phyloP scores from a whole-genome alignment of 768 basidiomycete species.

The Tricholoma matsutake region DNA sequence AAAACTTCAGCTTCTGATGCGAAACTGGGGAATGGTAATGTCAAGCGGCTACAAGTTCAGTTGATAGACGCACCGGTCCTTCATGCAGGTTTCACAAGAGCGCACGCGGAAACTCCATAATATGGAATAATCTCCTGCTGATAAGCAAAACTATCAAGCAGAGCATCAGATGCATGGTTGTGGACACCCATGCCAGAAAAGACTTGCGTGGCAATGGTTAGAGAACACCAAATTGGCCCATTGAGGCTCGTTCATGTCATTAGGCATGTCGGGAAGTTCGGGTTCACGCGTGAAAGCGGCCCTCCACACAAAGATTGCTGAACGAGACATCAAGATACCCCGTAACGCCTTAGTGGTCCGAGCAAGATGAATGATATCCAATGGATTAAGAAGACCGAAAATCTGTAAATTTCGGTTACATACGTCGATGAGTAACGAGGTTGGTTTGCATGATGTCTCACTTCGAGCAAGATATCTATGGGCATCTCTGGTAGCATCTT shows the following conservation, averaged over 20 bases:
- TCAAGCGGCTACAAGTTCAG: not conserved
- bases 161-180: not conserved
- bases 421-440: not conserved
- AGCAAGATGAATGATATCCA: conserved; percentile 36
- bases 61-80: conserved; percentile 9
- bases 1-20: not conserved
- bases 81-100: conserved; percentile 13
- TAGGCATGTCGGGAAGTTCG: conserved; percentile 23
- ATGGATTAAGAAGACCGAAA: conserved; percentile 30
- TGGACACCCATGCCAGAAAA: not conserved
- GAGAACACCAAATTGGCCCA: conserved; percentile 27
- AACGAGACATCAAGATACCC: conserved; percentile 25
- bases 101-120: conserved; percentile 16
- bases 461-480: conserved; percentile 25
- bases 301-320: conserved; percentile 23
- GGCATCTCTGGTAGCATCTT: conserved; percentile 14
- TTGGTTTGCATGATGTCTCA: conserved; percentile 2
- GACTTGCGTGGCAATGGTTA: conserved; percentile 24
- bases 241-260: conserved; percentile 25
- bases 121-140: conserved; percentile 9
- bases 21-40: not conserved
- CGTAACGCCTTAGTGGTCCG: conserved; percentile 38
- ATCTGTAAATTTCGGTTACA: conserved; percentile 27
- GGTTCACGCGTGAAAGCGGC: conserved; percentile 20
- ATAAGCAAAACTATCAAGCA: conserved; percentile 11